Evolutionary conservation across 176 grass and related monocot genomes (phyloP), one percentile per base, ranked within the genome.

Genomic region (Puya raimondii): DNA sequence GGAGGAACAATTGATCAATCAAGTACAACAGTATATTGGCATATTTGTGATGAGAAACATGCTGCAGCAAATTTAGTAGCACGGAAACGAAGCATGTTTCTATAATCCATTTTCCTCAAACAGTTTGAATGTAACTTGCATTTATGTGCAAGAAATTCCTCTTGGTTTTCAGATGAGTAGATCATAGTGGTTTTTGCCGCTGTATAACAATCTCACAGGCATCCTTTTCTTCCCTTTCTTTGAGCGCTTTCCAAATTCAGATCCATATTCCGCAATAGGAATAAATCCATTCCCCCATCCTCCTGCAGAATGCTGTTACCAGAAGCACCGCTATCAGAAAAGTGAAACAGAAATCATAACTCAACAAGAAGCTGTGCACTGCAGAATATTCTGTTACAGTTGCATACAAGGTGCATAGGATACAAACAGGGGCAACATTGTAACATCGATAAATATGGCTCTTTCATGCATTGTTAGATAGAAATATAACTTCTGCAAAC

Each of bases 141-240:
- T 58, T 58, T 7, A 18, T 1, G 53, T 1, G 17, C 17, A n/a
- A n/a, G 17, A 57, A 18, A 18, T 57, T 57, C 53, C 54, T 72
- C 8, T 58, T 11, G n/a, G 47, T 70, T 77, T 64, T 83, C 65
- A 99, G 54, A 91, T 79, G 49, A 99, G 75, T 75, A 93, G 78
- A 80, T 99, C 94, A 69, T 93, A 99, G 52, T 91, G 94, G 64
- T 93, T 93, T 23, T 64, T 86, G 49, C 90, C 90, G 11, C 90
- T 91, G 76, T 91, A 99, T 52, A 91, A 73, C 11, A 93, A 78
- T 84, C 87, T 88, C 47, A 99, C 90, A 16, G 90, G 90, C 61
- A 65, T 59, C 73, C 81, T 86, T 75, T 75, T 83, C 76, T 86
- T 91, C 72, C 72, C 52, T n/a, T 86, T 74, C 53, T 81, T 91